Conservation (phyloP, 129 eudicot species). For the Lonicera japonica region DNA sequence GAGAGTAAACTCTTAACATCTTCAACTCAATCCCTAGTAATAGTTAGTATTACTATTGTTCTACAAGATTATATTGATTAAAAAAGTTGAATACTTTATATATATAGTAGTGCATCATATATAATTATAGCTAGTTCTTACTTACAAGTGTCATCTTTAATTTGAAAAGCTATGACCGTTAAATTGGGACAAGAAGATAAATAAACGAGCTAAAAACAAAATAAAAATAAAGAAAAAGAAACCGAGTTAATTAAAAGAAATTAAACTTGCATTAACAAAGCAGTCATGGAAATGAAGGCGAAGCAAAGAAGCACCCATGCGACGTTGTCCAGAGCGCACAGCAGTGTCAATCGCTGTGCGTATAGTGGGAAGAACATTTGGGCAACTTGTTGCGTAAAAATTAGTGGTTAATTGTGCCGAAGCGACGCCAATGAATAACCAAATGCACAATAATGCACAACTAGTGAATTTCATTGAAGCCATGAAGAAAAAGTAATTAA, state of each 20-base stretch:
- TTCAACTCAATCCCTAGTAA: no score
- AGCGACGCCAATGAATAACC: constrained; percentile 20
- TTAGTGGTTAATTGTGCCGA: constrained; percentile 19
- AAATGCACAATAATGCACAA: constrained; percentile 11
- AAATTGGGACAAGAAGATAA: not conserved
- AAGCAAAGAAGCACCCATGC: constrained; percentile 59
- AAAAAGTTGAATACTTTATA: not conserved
- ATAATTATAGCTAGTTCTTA: no score
- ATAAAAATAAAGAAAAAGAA: not conserved
- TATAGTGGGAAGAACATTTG: constrained; percentile 21
- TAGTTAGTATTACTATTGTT: no score
- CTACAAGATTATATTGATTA: no score
- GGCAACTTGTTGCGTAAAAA: constrained; percentile 33
- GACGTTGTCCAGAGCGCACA: constrained; percentile 32
- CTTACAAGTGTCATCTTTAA: not conserved
- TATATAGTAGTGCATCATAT: no score
- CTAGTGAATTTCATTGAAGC: constrained; percentile 13
- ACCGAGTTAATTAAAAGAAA: not conserved
- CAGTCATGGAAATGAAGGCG: constrained; percentile 62
- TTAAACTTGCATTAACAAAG: constrained; percentile 38
- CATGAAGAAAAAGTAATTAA: constrained; percentile 4
- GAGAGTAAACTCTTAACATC: no score
- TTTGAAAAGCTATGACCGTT: not conserved
- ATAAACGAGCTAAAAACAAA: not conserved
- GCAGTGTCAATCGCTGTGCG: constrained; percentile 28